Evolutionary conservation across 805 yeast species (phyloP), one percentile per base, ranked within the genome.

Genomic region (Pichia sporocuriosa): DNA sequence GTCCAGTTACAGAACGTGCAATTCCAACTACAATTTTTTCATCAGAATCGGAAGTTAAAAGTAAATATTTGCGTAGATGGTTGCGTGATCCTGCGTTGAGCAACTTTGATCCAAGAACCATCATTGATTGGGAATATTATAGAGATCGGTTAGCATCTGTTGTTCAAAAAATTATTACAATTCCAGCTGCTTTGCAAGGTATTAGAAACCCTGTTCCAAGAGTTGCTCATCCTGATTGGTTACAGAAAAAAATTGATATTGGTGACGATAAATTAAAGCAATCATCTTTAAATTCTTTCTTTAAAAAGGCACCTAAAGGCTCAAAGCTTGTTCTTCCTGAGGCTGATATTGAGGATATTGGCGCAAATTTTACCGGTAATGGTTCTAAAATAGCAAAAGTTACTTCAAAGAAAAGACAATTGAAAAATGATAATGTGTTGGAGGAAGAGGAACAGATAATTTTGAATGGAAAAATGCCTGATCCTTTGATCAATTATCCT

Each of bases 1-100:
- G 95, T 1, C 96, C 98, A 0, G 89, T 89, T 24, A 87, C 98
- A 0, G 97, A 90, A 56, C 73, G 99, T 50, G 98, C 99, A 0
- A 72, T 93, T 34, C 99, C 99, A 0, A 95, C 94, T 6, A 93
- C 96, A 0, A 88, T 93, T 16, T 94, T 93, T 58, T 83, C 96
- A 0, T 81, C 97, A 0, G 96, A 88, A 24, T 52, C 68, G 10
- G 57, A 70, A 3, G 81, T 83, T 40, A 88, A 87, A 58, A 73
- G 80, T 45, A 73, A 73, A 32, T 93, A 76, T 55, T 63, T 93
- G 56, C 75, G 89, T 53, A 79, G 85, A 54, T 93, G 99, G 99
- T 68, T 89, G 29, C 71, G 77, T 43, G 95, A 90, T 52, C 78
- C 84, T 0, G 69, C 84, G 0, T 59, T 90, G 32, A 84, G 78